Percentiles rank a stretch among this genome's conserved stretches.
Evolutionary conservation across 495 filamentous ascomycete species (phyloP).

Genomic region (Jackrogersella minutella): DNA sequence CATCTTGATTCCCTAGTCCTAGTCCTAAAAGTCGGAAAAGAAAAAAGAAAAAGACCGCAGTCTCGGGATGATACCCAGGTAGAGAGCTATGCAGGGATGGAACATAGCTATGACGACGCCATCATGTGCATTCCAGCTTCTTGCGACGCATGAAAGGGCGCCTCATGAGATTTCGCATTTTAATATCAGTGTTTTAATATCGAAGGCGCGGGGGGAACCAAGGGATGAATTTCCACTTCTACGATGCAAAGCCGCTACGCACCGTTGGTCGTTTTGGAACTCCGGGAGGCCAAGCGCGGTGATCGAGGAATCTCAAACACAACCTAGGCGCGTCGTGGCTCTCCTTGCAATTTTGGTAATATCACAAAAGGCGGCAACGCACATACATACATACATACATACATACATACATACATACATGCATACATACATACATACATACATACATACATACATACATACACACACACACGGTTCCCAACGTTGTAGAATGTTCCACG

Average conservation of each 20-base stretch:
- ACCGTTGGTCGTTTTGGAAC: conserved; percentile 17
- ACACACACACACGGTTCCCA: neutral
- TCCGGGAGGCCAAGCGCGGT: conserved; percentile 17
- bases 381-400: neutral
- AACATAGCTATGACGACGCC: conserved; percentile 17
- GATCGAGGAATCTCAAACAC: conserved; percentile 32
- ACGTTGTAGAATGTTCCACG: conserved; percentile 34
- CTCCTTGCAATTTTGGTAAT: conserved; percentile 25
- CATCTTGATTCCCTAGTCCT: neutral
- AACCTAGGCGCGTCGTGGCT: conserved; percentile 24
- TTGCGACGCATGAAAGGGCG: conserved; percentile 29
- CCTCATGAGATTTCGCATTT: conserved; percentile 24
- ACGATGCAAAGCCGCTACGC: conserved; percentile 10
- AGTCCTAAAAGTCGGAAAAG: neutral
- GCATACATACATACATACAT: neutral
- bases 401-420: neutral
- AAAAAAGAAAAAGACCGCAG: neutral
- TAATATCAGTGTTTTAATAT: no score
- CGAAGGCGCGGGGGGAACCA: conserved; percentile 1
- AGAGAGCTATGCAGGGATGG: conserved; percentile 18
- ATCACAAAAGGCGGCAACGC: conserved; percentile 3
- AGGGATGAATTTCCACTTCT: conserved; percentile 18
- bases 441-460: neutral
- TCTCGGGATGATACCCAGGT: neutral
- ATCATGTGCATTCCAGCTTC: conserved; percentile 27